Evolutionary conservation across 1,139 yeast genomes (phyloP), one percentile per base, ranked within the genome.

Genomic region (Debaryomycetaceae sp.): DNA sequence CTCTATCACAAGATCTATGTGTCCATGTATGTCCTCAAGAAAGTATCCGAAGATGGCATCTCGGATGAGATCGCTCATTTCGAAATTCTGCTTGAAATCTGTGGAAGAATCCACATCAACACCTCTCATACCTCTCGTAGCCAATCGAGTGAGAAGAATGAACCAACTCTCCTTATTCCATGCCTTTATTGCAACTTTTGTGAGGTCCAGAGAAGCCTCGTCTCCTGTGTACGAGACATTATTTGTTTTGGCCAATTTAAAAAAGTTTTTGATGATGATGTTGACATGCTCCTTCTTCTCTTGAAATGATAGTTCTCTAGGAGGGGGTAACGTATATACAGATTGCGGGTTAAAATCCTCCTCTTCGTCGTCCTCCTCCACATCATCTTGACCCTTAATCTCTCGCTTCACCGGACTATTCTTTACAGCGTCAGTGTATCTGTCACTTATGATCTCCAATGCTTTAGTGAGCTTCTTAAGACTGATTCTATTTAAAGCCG

Each of bases 91-190:
- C 13, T 45, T 42, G 20, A 51, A 49, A 45, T 57, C 62, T 1
- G 57, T 65, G 8, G 59, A 59, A 6, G 55, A 55, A 2, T 49
- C 57, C 38, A 54, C 49, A 39, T 61, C 64, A 11, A 62, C 49
- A 5, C 66, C 51, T 45, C 69, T 68, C 60, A 87, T 72, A 0
- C 97, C 97, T 53, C 97, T 70, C 0, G 96, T 84, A 0, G 95
- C 87, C 41, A 90, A 66, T 55, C 98, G 70, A 1, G 90, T 80
- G 36, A 89, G 69, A n/a, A 91, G 60, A 8, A 83, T 70, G 14
- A 87, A 66, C 97, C 97, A 89, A 1, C 93, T 81, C 51, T 83
- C 84, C 45, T 78, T 76, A 41, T 76, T 78, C 91, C 93, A 86
- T 34, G 77, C 69, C 22, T 75, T 66, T 27, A 81, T 78, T 3